Conservation (phyloP, 2,329 filamentous ascomycete genomes). For the Colletotrichum zoysiae region DNA sequence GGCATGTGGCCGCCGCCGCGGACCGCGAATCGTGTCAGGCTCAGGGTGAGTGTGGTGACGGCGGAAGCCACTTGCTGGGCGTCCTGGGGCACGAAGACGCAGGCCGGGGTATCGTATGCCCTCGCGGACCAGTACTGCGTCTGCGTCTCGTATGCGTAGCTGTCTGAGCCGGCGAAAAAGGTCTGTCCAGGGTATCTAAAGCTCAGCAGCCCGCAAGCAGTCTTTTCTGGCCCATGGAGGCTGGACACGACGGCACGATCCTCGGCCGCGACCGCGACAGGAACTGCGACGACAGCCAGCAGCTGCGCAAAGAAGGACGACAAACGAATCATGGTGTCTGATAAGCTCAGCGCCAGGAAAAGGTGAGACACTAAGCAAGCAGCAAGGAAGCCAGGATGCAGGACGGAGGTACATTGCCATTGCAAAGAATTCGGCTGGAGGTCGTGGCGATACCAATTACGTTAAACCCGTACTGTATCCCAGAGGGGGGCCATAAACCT, state of each 20-base stretch:
- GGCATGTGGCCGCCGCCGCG: slow-evolving; percentile 49
- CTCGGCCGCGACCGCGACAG: not conserved
- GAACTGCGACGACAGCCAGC: slow-evolving; percentile 19
- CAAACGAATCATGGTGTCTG: slow-evolving; percentile 12
- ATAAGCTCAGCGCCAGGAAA: not conserved
- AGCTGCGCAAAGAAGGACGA: not conserved
- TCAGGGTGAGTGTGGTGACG: slow-evolving; percentile 44
- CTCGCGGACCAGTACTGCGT: slow-evolving; percentile 35
- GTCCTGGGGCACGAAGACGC: slow-evolving; percentile 46
- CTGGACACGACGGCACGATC: not conserved
- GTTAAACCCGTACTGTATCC: slow-evolving; percentile 3
- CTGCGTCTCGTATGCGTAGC: slow-evolving; percentile 29
- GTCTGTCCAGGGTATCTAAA: slow-evolving; percentile 16
- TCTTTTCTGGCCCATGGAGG: slow-evolving; percentile 5
- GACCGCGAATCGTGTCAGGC: slow-evolving; percentile 44
- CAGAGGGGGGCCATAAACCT: slow-evolving; percentile 10
- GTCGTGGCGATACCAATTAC: slow-evolving; percentile 9
- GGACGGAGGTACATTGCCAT: slow-evolving; percentile 8
- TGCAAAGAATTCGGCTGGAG: not conserved
- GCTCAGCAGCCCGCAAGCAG: slow-evolving; percentile 17
- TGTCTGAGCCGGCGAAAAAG: slow-evolving; percentile 16
- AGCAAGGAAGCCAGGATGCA: not conserved
- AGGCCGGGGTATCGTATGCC: slow-evolving; percentile 42
- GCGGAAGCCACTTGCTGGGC: slow-evolving; percentile 44
- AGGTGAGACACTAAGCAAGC: not conserved